Evolutionary conservation across 2,329 filamentous ascomycete genomes (phyloP).

Genomic region (Aspergillus melleus): DNA sequence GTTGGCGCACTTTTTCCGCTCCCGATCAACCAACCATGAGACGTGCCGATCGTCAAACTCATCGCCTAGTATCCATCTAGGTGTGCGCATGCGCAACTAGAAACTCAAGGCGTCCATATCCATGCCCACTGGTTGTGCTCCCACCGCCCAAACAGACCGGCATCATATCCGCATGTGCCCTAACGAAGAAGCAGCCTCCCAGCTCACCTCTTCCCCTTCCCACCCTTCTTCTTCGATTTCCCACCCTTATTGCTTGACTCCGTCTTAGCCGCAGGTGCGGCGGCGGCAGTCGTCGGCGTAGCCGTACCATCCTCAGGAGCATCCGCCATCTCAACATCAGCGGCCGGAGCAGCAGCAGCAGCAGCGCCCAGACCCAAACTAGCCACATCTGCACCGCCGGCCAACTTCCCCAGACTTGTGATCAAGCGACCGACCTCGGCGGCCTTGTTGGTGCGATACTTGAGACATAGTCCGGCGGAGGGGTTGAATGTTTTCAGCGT

Average conservation of each 20-base stretch:
- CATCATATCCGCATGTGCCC: not conserved
- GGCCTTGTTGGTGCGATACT: constrained; percentile 88
- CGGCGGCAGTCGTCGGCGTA: constrained; percentile 26
- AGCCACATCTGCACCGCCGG: constrained; percentile 66
- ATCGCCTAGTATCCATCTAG: not conserved
- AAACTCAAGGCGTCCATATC: not conserved
- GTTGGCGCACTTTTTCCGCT: not conserved
- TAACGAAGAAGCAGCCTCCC: not conserved
- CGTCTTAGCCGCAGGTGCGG: constrained; percentile 15
- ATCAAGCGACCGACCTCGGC: constrained; percentile 86
- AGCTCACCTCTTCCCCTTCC: constrained; percentile 67
- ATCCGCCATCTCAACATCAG: constrained; percentile 37
- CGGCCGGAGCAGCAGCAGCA: constrained; percentile 24
- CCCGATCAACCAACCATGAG: not conserved
- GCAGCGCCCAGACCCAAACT: constrained; percentile 40
- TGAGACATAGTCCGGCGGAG: constrained; percentile 74
- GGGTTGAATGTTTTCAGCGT: constrained; percentile 90
- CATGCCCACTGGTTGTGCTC: not conserved
- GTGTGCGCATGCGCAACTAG: not conserved
- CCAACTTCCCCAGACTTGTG: constrained; percentile 71
- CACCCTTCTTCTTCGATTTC: constrained; percentile 62
- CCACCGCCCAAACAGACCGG: not conserved
- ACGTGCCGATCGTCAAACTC: not conserved
- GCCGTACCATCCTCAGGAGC: constrained; percentile 30
- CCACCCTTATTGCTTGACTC: constrained; percentile 29